phyloP scores from a whole-genome alignment of 2,329 filamentous ascomycete species.

The Rhytidhysteron rufulum region DNA sequence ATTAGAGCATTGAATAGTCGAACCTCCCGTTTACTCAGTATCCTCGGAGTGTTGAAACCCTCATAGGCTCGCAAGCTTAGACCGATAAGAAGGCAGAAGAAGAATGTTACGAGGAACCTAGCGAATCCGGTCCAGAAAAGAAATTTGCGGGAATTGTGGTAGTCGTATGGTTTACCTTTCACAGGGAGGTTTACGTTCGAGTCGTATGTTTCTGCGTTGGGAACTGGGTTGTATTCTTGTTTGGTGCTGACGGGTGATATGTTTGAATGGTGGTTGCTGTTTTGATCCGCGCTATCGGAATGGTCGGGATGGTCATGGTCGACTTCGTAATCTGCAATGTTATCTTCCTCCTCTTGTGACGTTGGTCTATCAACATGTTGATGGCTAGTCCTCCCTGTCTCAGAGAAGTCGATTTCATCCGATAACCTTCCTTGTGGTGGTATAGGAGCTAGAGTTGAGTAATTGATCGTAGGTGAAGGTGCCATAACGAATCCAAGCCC shows the following conservation, averaged over 20 bases:
- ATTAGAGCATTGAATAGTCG: conserved; percentile 31
- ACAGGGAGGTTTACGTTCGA: conserved; percentile 16
- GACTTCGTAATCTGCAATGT: neutral
- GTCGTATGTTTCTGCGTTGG: conserved; percentile 5
- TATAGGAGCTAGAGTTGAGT: neutral
- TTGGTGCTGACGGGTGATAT: conserved; percentile 2
- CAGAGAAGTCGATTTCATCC: neutral
- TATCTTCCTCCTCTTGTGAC: too few species aligned
- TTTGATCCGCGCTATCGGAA: conserved; percentile 6
- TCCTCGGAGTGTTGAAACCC: conserved; percentile 18
- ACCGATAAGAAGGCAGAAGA: conserved; percentile 27
- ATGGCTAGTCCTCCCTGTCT: neutral
- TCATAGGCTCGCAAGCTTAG: conserved; percentile 26
- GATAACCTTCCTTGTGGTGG: neutral
- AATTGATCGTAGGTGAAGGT: neutral
- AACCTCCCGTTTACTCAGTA: conserved; percentile 24
- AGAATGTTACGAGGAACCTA: conserved; percentile 23
- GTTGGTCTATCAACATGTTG: neutral
- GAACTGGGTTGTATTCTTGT: conserved; percentile 6
- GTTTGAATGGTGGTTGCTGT: conserved; percentile 3
- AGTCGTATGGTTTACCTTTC: conserved; percentile 23
- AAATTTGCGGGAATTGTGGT: conserved; percentile 25
- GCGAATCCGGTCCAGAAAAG: conserved; percentile 23
- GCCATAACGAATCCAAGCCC: neutral
- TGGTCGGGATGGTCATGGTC: conserved; percentile 1